Evolutionary conservation across 306 rosid genomes (phyloP).

Genomic region (Trifolium dubium): DNA sequence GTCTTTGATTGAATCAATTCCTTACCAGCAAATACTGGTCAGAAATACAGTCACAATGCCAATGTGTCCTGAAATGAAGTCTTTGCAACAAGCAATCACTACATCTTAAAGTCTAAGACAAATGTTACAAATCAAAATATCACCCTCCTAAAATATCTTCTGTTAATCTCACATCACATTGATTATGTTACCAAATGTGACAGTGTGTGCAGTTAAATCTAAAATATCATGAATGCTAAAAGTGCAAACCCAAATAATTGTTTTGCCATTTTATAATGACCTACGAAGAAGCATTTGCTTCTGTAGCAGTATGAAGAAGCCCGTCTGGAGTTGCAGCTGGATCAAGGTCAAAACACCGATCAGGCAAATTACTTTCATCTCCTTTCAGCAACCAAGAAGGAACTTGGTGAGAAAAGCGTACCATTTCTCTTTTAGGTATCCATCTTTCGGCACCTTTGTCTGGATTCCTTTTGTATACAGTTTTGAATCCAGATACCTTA

Average conservation of each 20-base stretch:
- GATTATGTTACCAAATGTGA: slow-evolving; percentile 64
- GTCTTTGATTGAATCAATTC: slow-evolving; percentile 40
- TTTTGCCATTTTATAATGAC: slow-evolving; percentile 38
- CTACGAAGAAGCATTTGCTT: slow-evolving; percentile 47
- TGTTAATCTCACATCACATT: slow-evolving; percentile 40
- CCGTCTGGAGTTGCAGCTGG: slow-evolving; percentile 99
- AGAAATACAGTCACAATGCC: slow-evolving; percentile 37
- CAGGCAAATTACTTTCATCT: slow-evolving; percentile 68
- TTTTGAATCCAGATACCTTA: slow-evolving; percentile 80
- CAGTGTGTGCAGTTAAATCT: slow-evolving; percentile 90
- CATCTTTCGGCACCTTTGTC: slow-evolving; percentile 69
- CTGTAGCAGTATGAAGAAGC: slow-evolving; percentile 74
- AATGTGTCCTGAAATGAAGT: slow-evolving; percentile 12
- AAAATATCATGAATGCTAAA: slow-evolving; percentile 58
- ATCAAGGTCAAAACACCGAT: slow-evolving; percentile 89
- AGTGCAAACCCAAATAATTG: slow-evolving; percentile 36
- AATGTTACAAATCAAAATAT: slow-evolving; percentile 41
- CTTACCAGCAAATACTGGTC: slow-evolving; percentile 38
- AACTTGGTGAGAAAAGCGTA: slow-evolving; percentile 94
- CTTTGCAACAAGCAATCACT: slow-evolving; percentile 47
- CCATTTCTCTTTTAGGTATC: slow-evolving; percentile 92
- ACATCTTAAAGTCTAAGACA: slow-evolving; percentile 48
- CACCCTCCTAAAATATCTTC: slow-evolving; percentile 41
- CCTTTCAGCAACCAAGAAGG: slow-evolving; percentile 80
- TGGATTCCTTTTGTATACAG: slow-evolving; percentile 70